phyloP scores from a whole-genome alignment of 176 grass and related monocot species.

The Oryza glumipatula region DNA sequence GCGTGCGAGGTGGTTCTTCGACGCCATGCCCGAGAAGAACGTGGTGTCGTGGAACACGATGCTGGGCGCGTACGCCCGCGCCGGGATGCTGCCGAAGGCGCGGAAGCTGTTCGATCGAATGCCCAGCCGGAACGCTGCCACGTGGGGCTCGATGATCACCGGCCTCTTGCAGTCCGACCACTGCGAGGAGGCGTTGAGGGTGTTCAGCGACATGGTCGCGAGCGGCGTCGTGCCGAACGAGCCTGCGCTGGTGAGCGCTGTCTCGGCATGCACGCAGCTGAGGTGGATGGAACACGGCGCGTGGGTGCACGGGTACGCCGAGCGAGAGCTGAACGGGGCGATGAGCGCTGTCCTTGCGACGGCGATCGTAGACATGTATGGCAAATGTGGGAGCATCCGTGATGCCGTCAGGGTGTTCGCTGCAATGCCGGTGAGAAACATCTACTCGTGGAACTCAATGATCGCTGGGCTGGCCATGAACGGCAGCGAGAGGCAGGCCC shows the following conservation, averaged over 20 bases:
- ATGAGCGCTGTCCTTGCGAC: slow-evolving; percentile 58
- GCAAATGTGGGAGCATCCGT: slow-evolving; percentile 63
- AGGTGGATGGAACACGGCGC: slow-evolving; percentile 48
- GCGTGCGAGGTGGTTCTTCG: slow-evolving; percentile 48
- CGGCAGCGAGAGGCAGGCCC: slow-evolving; percentile 43
- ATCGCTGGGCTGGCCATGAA: slow-evolving; percentile 73
- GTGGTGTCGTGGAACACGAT: slow-evolving; percentile 54
- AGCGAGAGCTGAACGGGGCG: slow-evolving; percentile 8
- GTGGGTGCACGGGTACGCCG: slow-evolving; percentile 45
- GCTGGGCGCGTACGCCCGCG: slow-evolving; percentile 29
- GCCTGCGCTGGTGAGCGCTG: slow-evolving; percentile 43
- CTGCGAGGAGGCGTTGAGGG: slow-evolving; percentile 38
- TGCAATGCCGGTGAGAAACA: slow-evolving; percentile 53
- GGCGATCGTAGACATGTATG: slow-evolving; percentile 69
- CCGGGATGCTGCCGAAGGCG: slow-evolving; percentile 42
- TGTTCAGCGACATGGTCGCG: slow-evolving; percentile 39
- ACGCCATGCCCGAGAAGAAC: slow-evolving; percentile 49
- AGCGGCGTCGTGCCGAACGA: slow-evolving; percentile 27
- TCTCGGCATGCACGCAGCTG: slow-evolving; percentile 46
- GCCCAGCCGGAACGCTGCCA: slow-evolving; percentile 49
- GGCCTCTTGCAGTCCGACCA: slow-evolving; percentile 37
- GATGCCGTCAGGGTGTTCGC: slow-evolving; percentile 53
- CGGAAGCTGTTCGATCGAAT: slow-evolving; percentile 47
- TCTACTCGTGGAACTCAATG: slow-evolving; percentile 76
- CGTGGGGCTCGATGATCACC: slow-evolving; percentile 45